Evolutionary conservation across 805 yeast species (phyloP), one percentile per base, ranked within the genome.

Genomic region (Cephaloascus albidus): DNA sequence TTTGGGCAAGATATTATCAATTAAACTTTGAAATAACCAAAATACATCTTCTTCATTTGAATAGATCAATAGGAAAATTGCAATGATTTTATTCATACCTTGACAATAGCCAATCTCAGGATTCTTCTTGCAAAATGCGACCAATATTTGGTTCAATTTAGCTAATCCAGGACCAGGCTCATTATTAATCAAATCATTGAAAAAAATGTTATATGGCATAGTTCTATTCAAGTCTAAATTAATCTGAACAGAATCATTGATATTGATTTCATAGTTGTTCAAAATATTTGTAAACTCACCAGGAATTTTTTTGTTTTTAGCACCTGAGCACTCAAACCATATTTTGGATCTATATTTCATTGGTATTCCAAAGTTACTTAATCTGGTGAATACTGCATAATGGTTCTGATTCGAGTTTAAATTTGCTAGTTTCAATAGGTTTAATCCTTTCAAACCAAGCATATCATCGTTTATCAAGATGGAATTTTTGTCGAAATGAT

Each of bases 11-110:
- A 73, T 61, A 38, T 72, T 72, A 40, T 72, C 76, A 12, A 70
- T 54, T 26, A 76, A 43, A 3, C 68, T 70, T 18, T 70, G 68
- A 42, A 72, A 68, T 3, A 68, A 57, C 78, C 80, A 74, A 42
- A 72, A 76, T 4, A 75, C 66, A 39, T 73, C 78, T 40, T 71
- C 78, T 37, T 71, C 72, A 3, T 63, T 57, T 3, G 63, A 58
- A 36, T 55, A 63, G 0, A 68, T 65, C 18, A 76, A 48, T 10
- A 76, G 49, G 8, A 76, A 43, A 36, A 69, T 71, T 0, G 77
- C 82, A 10, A 68, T 71, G n/a, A 76, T 69, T 46, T 74, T 67
- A 49, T 76, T 76, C 82, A 76, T 68, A 1, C 82, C 82, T 46
- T 76, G 82, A 38, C 76, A 70, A 49, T 76, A 76, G 1, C 82